Base-by-base conservation (phyloP, 75 land plant species). In the Cryptomeria japonica region DNA sequence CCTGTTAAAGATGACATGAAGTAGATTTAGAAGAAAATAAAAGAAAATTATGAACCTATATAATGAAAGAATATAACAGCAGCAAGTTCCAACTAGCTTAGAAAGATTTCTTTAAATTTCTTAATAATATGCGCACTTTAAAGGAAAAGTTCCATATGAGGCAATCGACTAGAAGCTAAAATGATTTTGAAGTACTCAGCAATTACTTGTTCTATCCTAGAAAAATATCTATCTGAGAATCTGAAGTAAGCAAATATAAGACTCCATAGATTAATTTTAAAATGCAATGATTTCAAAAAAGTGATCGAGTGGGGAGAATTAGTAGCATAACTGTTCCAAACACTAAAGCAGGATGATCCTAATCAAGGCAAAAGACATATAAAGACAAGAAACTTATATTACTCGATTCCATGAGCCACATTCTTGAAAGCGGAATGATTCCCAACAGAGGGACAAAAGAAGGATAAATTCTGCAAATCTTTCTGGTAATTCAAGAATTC, bases 191-290 rank as follows among this genome's bases (percentile, higher is more conserved):
- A 41, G 32, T 28, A 44, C 84, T 19, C 31, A 42, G 32, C 32
- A 82, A 42, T n/a, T 82, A 22, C 84, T 42, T 82, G 41, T n/a
- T 82, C 51, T 82, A 44, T 82, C 47, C 13, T 82, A 82, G 84
- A 82, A 44, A 1, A 31, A 82, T 28, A 44, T 49, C 13, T 46
- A 28, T 42, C 46, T 46, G 51, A 82, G n/a, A 11, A 28, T 42
- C 46, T 46, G 51, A 82, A 46, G 28, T 39, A 41, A 41, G 31
- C 51, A 82, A n/a, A 10, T 28, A 28, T 82, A 46, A 82, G 22
- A 79, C 28, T 78, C 80, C 10, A 3, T 79, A 39, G 25, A 79
- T 12, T n/a, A 12, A 16, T n/a, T 82, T 82, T 3, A 46, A 82
- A 82, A 10, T 44, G 6, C 6, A 41, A 16, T 15, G 5, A 36